These are phyloP conservation scores for Nicotiana knightiana DNA, from an alignment of 257 asterid genomes.

Conservation along the genomic window DNA sequence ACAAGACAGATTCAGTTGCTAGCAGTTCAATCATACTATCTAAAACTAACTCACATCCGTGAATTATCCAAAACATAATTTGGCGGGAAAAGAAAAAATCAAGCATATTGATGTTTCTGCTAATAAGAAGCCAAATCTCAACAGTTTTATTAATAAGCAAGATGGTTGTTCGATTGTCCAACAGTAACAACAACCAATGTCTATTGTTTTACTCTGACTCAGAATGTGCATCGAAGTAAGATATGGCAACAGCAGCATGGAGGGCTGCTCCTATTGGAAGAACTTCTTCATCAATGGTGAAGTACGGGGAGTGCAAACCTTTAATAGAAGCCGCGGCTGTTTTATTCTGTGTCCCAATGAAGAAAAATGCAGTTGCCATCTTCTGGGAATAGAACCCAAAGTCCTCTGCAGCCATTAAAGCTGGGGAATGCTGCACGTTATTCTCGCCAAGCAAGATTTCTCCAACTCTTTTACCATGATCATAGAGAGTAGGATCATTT, in stretches of 20 bases:
- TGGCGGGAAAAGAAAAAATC: not conserved
- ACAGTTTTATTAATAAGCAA: not conserved
- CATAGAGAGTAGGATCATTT: constrained; percentile 50
- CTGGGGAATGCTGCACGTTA: constrained; percentile 24
- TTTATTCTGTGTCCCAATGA: constrained; percentile 48
- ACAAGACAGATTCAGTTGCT: not conserved
- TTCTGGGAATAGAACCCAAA: constrained; percentile 73
- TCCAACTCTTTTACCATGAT: constrained; percentile 60
- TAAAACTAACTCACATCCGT: not conserved
- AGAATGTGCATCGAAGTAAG: constrained; percentile 45
- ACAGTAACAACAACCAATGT: not conserved
- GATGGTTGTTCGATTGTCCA: not conserved
- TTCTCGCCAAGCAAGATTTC: constrained; percentile 51
- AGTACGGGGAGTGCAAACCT: constrained; percentile 57
- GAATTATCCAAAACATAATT: not conserved
- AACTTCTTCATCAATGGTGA: constrained; percentile 52
- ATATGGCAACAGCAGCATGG: constrained; percentile 72
- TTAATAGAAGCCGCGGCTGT: constrained; percentile 22
- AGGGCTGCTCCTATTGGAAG: constrained; percentile 80
- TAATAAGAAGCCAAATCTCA: not conserved
- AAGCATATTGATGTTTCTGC: not conserved
- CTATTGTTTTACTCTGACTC: constrained; percentile 8
- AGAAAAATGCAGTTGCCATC: constrained; percentile 54
- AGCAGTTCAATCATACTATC: not conserved
- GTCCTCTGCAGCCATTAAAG: constrained; percentile 77